A percentile compares a stretch with the other conserved stretches of the same genome.
phyloP scores from a whole-genome alignment of 164 flowering plant species.

The Aristolochia fimbriata region DNA sequence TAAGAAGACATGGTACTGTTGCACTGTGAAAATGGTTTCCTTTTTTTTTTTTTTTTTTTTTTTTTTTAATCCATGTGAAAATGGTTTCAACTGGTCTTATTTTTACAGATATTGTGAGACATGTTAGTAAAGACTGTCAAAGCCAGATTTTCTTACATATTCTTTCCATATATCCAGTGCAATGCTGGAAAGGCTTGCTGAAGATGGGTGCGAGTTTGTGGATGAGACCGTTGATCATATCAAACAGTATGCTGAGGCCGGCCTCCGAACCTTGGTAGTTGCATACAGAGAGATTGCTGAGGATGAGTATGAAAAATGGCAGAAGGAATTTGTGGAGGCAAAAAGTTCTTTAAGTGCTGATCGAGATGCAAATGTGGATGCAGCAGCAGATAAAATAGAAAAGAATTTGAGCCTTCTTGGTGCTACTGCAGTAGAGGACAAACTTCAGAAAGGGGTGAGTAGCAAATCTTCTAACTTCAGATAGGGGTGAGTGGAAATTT shows the following conservation, averaged over 20 bases:
- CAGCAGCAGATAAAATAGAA: slow-evolving; percentile 64
- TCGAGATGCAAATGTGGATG: slow-evolving; percentile 50
- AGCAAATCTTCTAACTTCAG: not conserved
- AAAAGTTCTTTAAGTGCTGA: slow-evolving; percentile 55
- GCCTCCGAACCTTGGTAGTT: slow-evolving; percentile 68
- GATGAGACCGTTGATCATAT: slow-evolving; percentile 54
- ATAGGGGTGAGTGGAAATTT: no score
- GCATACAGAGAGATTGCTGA: slow-evolving; percentile 63
- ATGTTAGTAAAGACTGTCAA: not conserved
- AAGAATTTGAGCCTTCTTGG: slow-evolving; percentile 72
- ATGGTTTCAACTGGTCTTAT: no score
- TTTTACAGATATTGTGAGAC: not conserved
- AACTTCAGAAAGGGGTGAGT: slow-evolving; percentile 74
- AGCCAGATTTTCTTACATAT: not conserved
- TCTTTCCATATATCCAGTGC: slow-evolving; percentile 34
- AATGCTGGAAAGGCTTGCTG: slow-evolving; percentile 70
- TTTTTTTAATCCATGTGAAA: no score
- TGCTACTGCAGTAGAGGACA: slow-evolving; percentile 91
- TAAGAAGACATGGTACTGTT: no score
- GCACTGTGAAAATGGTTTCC: no score
- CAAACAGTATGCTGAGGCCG: slow-evolving; percentile 60
- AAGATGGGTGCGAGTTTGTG: slow-evolving; percentile 35
- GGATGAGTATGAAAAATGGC: slow-evolving; percentile 51
- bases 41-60: no score
- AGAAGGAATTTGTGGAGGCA: slow-evolving; percentile 50